These are phyloP conservation scores for Aspergillus niger DNA, from an alignment of 2,329 filamentous ascomycete genomes.

Conservation along the genomic window DNA sequence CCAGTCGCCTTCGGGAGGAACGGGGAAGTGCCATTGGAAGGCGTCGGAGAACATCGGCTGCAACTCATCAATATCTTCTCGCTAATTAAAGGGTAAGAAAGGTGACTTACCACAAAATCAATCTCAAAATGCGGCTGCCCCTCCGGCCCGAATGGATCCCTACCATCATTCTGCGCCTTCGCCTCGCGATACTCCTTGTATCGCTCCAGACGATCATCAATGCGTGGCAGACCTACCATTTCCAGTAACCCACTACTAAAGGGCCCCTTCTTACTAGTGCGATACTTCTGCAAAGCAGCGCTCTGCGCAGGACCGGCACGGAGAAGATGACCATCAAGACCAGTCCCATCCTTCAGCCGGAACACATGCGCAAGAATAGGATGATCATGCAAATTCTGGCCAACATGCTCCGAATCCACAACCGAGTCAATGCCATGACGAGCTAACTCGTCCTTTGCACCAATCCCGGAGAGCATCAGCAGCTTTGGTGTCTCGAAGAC, in stretches of 20 bases:
- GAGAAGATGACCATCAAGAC: constrained; percentile 1
- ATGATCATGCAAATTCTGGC: constrained; percentile 1
- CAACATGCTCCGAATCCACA: not conserved
- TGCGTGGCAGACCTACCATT: not conserved
- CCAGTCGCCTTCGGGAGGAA: constrained; percentile 4
- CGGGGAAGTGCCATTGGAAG: constrained; percentile 2
- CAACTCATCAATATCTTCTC: not conserved
- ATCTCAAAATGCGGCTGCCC: constrained; percentile 6
- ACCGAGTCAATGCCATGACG: not conserved
- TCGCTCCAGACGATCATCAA: not conserved
- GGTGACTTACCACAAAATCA: not conserved
- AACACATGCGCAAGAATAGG: not conserved
- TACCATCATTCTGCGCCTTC: constrained; percentile 1
- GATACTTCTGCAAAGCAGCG: constrained; percentile 3
- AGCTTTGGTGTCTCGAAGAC: constrained; percentile 8
- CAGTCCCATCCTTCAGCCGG: not conserved
- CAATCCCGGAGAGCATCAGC: constrained; percentile 8
- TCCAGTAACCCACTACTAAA: not conserved
- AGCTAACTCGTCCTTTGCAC: not conserved
- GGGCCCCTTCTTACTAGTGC: not conserved
- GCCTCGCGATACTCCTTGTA: constrained; percentile 6
- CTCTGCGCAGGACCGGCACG: not conserved
- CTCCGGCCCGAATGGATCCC: constrained; percentile 1
- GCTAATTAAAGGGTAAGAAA: too few species aligned
- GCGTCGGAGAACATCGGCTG: constrained; percentile 5